A percentile compares a stretch with the other conserved stretches of the same genome.
phyloP scores from a whole-genome alignment of 1,284 basidiomycete species.

The Vanrija sp. region DNA sequence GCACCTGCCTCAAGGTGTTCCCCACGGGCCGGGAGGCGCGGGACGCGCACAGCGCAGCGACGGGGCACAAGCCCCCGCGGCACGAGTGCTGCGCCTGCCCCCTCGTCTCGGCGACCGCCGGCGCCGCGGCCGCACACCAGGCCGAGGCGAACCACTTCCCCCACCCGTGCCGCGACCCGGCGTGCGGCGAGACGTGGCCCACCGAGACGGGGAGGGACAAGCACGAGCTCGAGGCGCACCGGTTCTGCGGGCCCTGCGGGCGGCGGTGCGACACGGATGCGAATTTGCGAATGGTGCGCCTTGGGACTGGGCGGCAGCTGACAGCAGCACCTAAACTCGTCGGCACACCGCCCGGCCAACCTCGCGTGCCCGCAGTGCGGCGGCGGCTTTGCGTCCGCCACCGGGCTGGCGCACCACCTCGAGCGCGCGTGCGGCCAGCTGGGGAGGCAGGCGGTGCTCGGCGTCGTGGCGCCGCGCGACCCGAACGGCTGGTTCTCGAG shows the following conservation, averaged over 20 bases:
- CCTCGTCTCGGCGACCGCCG: background rate
- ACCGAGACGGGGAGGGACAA: background rate
- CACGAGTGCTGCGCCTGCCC: slow-evolving; percentile 1
- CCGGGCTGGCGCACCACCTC: slow-evolving; percentile 10
- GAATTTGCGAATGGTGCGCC: background rate
- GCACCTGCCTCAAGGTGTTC: background rate
- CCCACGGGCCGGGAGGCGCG: slow-evolving; percentile 5
- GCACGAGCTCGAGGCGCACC: background rate
- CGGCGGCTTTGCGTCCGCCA: slow-evolving; percentile 1
- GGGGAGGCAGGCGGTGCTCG: slow-evolving; percentile 1
- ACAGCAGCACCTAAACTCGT: slow-evolving; percentile 6
- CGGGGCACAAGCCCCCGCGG: background rate
- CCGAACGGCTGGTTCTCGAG: slow-evolving; percentile 4
- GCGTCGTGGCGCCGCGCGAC: slow-evolving; percentile 3
- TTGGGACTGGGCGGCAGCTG: too few relatives aligned
- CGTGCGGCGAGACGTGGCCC: background rate
- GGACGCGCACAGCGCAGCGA: slow-evolving; percentile 3
- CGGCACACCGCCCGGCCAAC: background rate
- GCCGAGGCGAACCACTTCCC: background rate
- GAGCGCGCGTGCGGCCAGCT: slow-evolving; percentile 4
- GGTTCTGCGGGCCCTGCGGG: slow-evolving; percentile 2
- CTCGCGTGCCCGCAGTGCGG: slow-evolving; percentile 2
- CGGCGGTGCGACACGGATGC: background rate
- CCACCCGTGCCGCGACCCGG: background rate
- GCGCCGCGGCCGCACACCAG: slow-evolving; percentile 1